phyloP scores from a whole-genome alignment of 805 yeast species.

The Myxozyma neotropica region DNA sequence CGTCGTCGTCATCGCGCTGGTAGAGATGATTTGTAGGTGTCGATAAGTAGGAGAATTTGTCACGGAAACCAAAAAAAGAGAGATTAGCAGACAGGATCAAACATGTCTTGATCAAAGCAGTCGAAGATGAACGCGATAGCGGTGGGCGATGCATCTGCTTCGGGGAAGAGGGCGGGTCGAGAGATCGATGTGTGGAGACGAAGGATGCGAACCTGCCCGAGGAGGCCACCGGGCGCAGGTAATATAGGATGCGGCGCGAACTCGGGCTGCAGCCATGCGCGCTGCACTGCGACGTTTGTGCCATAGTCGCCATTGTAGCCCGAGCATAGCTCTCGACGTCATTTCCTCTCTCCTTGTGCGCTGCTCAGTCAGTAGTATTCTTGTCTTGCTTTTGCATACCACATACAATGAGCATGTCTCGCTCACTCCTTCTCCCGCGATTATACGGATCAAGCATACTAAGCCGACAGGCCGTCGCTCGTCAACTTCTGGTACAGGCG shows the following conservation, averaged over 20 bases:
- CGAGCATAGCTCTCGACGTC: not conserved
- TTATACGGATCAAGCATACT: not conserved
- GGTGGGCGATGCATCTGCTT: slow-evolving; percentile 24
- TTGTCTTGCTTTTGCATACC: too few species aligned
- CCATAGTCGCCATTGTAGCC: not conserved
- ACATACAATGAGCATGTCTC: not conserved
- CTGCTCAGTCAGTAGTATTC: too few species aligned
- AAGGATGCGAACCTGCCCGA: not conserved
- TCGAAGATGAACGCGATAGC: slow-evolving; percentile 17
- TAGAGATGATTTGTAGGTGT: too few species aligned
- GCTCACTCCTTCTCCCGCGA: not conserved
- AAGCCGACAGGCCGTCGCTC: not conserved
- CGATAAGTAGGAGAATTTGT: not conserved
- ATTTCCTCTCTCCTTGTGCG: too few species aligned
- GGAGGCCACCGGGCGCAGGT: too few species aligned
- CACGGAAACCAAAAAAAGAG: not conserved
- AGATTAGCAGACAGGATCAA: slow-evolving; percentile 25
- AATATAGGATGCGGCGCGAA: too few species aligned
- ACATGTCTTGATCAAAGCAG: slow-evolving; percentile 26
- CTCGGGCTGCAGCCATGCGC: slow-evolving; percentile 2
- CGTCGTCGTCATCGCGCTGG: slow-evolving; percentile 17
- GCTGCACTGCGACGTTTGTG: not conserved
- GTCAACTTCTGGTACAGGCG: not conserved
- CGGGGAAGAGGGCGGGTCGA: not conserved
- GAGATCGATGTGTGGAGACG: not conserved